These are phyloP conservation scores for Stevia rebaudiana DNA, from an alignment of 140 eudicot genomes.

Conservation along the genomic window DNA sequence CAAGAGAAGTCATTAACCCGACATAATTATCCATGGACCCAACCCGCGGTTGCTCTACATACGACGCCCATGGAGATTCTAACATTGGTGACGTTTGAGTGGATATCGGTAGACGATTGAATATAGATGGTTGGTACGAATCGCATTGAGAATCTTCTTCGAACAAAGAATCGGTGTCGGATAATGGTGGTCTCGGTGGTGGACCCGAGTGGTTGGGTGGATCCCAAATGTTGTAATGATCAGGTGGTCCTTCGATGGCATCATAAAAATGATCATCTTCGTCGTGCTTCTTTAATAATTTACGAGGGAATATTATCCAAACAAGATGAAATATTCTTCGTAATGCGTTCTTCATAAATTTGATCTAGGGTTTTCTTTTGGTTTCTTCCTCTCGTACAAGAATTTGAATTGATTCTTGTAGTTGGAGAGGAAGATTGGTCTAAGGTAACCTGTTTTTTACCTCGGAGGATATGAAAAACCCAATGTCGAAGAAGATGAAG, in stretches of 20 bases:
- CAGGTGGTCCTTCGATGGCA: conserved; percentile 21
- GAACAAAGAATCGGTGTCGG: conserved; percentile 16
- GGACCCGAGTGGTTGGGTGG: not conserved
- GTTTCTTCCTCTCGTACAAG: conserved; percentile 39
- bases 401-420: conserved; percentile 26
- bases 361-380: not conserved
- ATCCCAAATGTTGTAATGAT: too few species aligned
- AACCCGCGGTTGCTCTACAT: not conserved
- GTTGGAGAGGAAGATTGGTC: conserved; percentile 35
- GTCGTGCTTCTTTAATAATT: conserved; percentile 10
- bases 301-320: conserved; percentile 24
- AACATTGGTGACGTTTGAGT: conserved; percentile 32
- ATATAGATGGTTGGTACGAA: not conserved
- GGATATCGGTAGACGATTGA: conserved; percentile 10
- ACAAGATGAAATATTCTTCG: conserved; percentile 20
- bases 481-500: conserved; percentile 29
- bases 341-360: conserved; percentile 21
- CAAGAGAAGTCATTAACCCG: conserved; percentile 45
- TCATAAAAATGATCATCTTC: conserved; percentile 30
- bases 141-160: conserved; percentile 21
- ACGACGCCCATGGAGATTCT: conserved; percentile 38
- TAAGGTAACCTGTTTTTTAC: conserved; percentile 18
- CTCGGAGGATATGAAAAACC: conserved; percentile 19
- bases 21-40: conserved; percentile 4
- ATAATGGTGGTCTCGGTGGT: conserved; percentile 20